Evolutionary conservation across 2,329 filamentous ascomycete species (phyloP), one percentile per base, ranked within the genome.

Genomic region (Ophiostoma quercus): DNA sequence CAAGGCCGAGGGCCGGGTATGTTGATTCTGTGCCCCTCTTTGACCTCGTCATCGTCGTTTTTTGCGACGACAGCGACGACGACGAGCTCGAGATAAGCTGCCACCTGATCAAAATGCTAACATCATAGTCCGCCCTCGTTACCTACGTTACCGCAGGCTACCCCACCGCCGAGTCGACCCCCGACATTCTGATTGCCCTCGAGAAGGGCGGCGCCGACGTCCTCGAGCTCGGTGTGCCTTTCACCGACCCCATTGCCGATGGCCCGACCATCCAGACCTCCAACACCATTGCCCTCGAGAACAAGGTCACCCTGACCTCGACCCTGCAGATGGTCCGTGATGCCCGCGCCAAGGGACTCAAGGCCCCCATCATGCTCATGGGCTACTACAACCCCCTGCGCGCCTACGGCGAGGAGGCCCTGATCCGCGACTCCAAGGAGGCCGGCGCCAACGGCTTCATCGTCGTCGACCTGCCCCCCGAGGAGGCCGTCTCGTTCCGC

Each of bases 371-470:
- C 60, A 82, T 99, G 77, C 86, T 99, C 74, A 99, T 99, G 95
- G 95, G 95, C 76, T 99, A 99, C 86, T 99, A 97, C 82, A 99
- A 99, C 83, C 95, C 95, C 0, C 84, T 98, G 72, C 84, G 98
- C 72, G 92, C 90, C 76, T 99, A 98, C 78, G 95, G 95, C 69
- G 95, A 99, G 82, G 93, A 97, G 81, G 87, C 85, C 72, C 88
- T 98, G 79, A 83, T 99, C 69, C 85, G 88, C 75, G 94, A 98
- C 79, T 92, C 92, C 79, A 90, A 90, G 78, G 87, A 88, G 69
- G 91, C 92, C 2, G 92, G 94, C 34, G 88, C 96, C 78, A 97
- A 97, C 80, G 94, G 95, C 71, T 98, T 98, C 81, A 97, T 99
- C 76, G 90, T 98, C 77, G 94, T 97, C 70, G 94, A 99, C 78